Evolutionary conservation across 2,329 filamentous ascomycete species (phyloP).

Genomic region (Rhytidhysteron rufulum): DNA sequence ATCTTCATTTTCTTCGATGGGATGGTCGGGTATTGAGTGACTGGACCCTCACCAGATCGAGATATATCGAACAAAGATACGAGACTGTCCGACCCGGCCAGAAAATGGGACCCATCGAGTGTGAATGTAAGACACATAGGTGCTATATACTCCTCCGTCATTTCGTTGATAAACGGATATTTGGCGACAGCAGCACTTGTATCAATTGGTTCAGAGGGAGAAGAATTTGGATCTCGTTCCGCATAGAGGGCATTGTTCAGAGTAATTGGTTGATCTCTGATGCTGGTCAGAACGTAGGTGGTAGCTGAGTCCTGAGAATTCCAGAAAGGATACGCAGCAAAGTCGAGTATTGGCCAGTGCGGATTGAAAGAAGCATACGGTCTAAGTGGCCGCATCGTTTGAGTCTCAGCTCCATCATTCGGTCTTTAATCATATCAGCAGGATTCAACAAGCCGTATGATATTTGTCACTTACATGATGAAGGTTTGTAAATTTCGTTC

Average conservation of each 20-base stretch:
- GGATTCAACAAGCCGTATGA: too few relatives aligned
- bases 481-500: conserved; percentile 52
- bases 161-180: conserved; percentile 53
- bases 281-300: conserved; percentile 50
- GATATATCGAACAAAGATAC: conserved; percentile 56
- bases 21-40: conserved; percentile 40
- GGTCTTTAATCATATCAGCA: too few relatives aligned
- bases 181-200: conserved; percentile 38
- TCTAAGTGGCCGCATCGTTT: conserved; percentile 30
- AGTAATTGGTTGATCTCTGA: conserved; percentile 53
- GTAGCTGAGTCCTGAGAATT: conserved; percentile 48
- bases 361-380: conserved; percentile 46
- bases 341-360: conserved; percentile 51
- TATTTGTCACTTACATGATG: conserved; percentile 44
- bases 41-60: conserved; percentile 45
- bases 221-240: conserved; percentile 22
- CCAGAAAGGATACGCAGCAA: conserved; percentile 54
- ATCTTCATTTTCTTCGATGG: conserved; percentile 42
- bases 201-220: conserved; percentile 15
- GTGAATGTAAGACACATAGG: conserved; percentile 55
- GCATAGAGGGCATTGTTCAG: conserved; percentile 51
- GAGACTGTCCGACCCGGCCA: conserved; percentile 53
- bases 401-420: conserved; percentile 15
- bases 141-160: conserved; percentile 54
- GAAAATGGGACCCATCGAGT: conserved; percentile 47